phyloP scores from a whole-genome alignment of 306 rosid species.

The Lablab purpureus region DNA sequence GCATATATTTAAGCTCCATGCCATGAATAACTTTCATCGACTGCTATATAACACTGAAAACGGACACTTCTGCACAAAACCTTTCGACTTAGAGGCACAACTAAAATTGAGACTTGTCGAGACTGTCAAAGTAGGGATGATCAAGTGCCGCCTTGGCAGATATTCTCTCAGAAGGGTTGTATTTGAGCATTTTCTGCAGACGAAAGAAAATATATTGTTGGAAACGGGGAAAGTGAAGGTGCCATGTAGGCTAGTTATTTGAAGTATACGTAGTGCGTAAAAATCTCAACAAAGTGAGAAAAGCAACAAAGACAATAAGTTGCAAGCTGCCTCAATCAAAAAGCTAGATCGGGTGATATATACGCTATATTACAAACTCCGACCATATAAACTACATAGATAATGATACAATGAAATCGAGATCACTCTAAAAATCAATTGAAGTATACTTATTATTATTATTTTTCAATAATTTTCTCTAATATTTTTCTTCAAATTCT shows the following conservation, averaged over 20 bases:
- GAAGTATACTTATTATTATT: too few species aligned
- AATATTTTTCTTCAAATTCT: background rate
- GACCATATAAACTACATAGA: too few species aligned
- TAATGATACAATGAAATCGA: too few species aligned
- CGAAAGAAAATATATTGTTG: conserved; percentile 7
- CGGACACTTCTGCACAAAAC: conserved; percentile 28
- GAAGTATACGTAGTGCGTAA: background rate
- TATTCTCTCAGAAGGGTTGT: conserved; percentile 87
- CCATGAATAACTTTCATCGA: conserved; percentile 24
- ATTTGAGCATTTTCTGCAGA: conserved; percentile 88
- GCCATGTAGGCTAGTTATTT: background rate
- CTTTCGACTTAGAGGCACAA: conserved; percentile 7
- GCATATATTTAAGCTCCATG: conserved; percentile 27
- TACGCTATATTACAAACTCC: too few species aligned
- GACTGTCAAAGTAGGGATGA: conserved; percentile 92
- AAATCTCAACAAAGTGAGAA: background rate
- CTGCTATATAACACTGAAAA: conserved; percentile 1
- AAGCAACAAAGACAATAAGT: background rate
- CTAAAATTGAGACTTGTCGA: conserved; percentile 90
- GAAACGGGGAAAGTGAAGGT: conserved; percentile 14
- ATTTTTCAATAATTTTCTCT: background rate
- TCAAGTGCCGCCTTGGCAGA: conserved; percentile 98
- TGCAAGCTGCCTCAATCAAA: background rate
- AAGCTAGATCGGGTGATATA: too few species aligned
- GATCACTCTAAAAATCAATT: too few species aligned